Conservation (phyloP, 371 early-diverging fungal species). For the Mortierella sp. region DNA sequence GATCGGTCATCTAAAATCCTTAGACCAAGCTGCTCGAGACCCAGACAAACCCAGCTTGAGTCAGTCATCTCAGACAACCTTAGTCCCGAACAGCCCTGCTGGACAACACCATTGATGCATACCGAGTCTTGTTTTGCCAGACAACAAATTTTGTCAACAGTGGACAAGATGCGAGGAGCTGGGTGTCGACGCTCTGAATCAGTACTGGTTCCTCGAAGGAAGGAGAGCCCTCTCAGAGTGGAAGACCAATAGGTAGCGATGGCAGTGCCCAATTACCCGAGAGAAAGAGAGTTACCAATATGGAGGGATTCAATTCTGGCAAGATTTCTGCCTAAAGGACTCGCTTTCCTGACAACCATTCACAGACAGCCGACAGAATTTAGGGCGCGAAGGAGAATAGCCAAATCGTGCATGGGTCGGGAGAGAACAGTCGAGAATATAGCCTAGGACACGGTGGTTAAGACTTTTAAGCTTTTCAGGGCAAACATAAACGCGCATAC, state of each 20-base stretch:
- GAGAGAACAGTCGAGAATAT: not conserved
- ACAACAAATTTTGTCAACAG: not conserved
- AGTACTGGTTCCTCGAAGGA: not conserved
- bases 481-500: too few species aligned
- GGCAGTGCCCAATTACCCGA: not conserved
- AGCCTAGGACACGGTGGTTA: too few species aligned
- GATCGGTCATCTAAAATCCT: constrained; percentile 1
- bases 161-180: not conserved
- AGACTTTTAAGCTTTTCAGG: too few species aligned
- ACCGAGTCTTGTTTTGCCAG: not conserved
- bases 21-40: not conserved
- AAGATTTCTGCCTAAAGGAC: not conserved
- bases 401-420: not conserved
- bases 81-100: not conserved
- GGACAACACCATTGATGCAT: not conserved
- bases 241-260: not conserved
- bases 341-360: not conserved
- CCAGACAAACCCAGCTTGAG: not conserved
- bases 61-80: not conserved
- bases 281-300: not conserved
- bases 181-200: not conserved
- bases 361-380: not conserved
- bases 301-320: not conserved
- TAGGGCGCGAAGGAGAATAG: not conserved
- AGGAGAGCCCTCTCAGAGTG: not conserved